A percentile compares a stretch with the other conserved stretches of the same genome.
Evolutionary conservation across 2,329 filamentous ascomycete genomes (phyloP).

Genomic region (Trichothecium sympodiale): DNA sequence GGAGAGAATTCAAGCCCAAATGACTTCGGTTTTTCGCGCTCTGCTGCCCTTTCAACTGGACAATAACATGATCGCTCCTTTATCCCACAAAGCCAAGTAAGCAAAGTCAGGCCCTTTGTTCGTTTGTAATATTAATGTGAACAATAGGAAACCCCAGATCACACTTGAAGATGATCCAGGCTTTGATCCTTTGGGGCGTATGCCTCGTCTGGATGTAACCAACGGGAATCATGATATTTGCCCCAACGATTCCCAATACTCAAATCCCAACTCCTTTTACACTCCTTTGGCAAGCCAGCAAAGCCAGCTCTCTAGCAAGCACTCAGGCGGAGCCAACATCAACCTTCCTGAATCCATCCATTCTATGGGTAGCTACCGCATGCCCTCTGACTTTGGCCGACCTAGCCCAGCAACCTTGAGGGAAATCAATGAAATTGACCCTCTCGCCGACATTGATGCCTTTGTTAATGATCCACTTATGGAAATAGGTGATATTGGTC

Average conservation of each 20-base stretch:
- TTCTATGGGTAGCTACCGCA: slow-evolving; percentile 18
- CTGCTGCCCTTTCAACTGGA: slow-evolving; percentile 50
- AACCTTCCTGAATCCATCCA: slow-evolving; percentile 21
- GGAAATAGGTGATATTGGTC: slow-evolving; percentile 28
- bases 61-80: slow-evolving; percentile 16
- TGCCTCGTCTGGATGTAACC: slow-evolving; percentile 21
- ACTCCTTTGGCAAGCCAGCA: slow-evolving; percentile 14
- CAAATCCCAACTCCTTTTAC: slow-evolving; percentile 31
- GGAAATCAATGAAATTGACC: slow-evolving; percentile 8
- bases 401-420: slow-evolving; percentile 17
- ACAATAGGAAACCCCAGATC: slow-evolving; percentile 60
- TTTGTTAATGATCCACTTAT: slow-evolving; percentile 28
- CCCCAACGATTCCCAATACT: slow-evolving; percentile 11
- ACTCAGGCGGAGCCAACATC: slow-evolving; percentile 2
- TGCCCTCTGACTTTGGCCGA: slow-evolving; percentile 22
- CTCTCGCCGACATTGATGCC: slow-evolving; percentile 16
- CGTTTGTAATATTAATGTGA: slow-evolving; percentile 33
- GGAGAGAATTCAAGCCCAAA: slow-evolving; percentile 61
- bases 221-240: slow-evolving; percentile 16
- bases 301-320: not conserved
- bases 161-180: slow-evolving; percentile 71
- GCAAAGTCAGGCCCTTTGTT: slow-evolving; percentile 44
- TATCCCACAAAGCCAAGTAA: slow-evolving; percentile 29
- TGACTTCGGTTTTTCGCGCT: slow-evolving; percentile 55
- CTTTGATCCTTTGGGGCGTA: slow-evolving; percentile 37